A percentile compares a stretch with the other conserved stretches of the same genome.
Conservation (phyloP, 148 eudicot genomes). For the Rhododendron vialii region DNA sequence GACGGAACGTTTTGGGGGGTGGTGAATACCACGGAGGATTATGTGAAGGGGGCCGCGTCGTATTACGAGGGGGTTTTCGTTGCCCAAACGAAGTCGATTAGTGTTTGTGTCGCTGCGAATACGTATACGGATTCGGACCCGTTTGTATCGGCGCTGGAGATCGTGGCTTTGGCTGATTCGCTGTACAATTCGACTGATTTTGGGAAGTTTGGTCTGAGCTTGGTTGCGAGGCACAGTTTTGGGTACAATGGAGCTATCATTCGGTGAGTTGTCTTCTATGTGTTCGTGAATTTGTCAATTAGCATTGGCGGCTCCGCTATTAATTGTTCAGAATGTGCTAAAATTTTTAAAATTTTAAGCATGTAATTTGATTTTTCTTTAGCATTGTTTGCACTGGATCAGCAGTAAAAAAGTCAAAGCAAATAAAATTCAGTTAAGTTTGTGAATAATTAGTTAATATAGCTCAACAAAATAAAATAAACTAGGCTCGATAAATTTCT, state of each 20-base stretch:
- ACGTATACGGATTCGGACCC: constrained; percentile 79
- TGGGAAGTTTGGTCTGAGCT: constrained; percentile 41
- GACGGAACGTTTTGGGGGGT: constrained; percentile 77
- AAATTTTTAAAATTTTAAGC: background rate
- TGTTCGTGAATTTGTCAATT: background rate
- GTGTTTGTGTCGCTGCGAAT: constrained; percentile 79
- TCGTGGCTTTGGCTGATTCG: constrained; percentile 49
- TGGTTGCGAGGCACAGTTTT: constrained; percentile 78
- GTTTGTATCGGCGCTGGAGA: constrained; percentile 86
- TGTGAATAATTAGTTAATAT: background rate
- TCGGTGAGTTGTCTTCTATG: constrained; percentile 39
- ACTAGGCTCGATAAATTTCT: too few species aligned
- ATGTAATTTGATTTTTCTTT: too few species aligned
- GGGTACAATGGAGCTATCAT: constrained; percentile 58
- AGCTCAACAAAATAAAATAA: too few species aligned
- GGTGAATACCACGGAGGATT: constrained; percentile 85
- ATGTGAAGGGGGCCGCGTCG: constrained; percentile 34
- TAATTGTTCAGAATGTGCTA: too few species aligned
- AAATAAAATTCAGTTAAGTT: too few species aligned
- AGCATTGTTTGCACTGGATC: background rate
- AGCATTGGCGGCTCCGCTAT: too few species aligned
- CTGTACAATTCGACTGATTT: constrained; percentile 88
- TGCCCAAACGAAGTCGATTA: constrained; percentile 53
- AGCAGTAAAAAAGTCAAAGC: background rate
- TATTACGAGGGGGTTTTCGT: constrained; percentile 87